These are phyloP conservation scores for Theileria orientalis DNA, from an alignment of 169 alveolate genomes.

Conservation along the genomic window DNA sequence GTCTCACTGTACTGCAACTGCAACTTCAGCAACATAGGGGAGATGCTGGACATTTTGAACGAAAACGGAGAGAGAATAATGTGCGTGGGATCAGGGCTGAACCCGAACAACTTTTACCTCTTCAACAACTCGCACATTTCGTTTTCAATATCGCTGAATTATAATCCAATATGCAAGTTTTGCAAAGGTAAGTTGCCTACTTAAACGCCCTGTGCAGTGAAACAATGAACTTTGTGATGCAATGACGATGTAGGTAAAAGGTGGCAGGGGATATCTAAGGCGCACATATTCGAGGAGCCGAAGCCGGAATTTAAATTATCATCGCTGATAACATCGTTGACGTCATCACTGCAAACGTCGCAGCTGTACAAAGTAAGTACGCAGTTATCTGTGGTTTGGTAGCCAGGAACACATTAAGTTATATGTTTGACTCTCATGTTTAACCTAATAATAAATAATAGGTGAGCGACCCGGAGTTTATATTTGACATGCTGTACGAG, in stretches of 20 bases:
- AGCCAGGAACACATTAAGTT: background rate
- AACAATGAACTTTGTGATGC: background rate
- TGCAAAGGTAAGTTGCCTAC: conserved; percentile 15
- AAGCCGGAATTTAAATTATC: conserved; percentile 54
- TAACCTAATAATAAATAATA: background rate
- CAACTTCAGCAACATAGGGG: conserved; percentile 36
- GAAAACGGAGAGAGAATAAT: conserved; percentile 60
- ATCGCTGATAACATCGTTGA: conserved; percentile 57
- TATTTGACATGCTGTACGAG: conserved; percentile 63
- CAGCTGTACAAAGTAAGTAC: conserved; percentile 46
- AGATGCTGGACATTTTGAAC: conserved; percentile 52
- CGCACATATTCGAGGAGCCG: conserved; percentile 54
- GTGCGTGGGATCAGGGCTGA: conserved; percentile 64
- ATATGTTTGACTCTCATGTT: too few relatives aligned
- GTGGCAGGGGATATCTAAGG: conserved; percentile 57
- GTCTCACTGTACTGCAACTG: conserved; percentile 4
- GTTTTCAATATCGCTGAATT: conserved; percentile 57
- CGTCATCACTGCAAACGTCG: conserved; percentile 56
- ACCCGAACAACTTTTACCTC: conserved; percentile 45
- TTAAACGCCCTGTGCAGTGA: too few relatives aligned
- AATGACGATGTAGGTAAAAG: conserved; percentile 33
- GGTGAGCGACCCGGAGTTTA: conserved; percentile 45
- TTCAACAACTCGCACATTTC: conserved; percentile 53
- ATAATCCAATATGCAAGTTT: conserved; percentile 65
- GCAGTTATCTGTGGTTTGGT: too few relatives aligned